phyloP scores from a whole-genome alignment of 179 eudicot species.

The Corrigiola litoralis region DNA sequence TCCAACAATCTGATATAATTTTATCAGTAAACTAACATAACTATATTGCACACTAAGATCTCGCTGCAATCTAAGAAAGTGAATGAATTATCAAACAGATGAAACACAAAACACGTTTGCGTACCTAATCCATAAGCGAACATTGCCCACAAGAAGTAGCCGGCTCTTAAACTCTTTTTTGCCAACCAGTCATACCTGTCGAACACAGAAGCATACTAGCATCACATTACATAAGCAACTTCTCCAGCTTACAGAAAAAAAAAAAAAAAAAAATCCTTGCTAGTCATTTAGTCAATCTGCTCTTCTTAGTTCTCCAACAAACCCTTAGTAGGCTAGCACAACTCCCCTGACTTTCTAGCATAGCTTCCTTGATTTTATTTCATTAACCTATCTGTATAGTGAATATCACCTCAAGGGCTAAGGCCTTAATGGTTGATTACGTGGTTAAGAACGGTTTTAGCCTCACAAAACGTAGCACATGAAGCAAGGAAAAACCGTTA shows the following conservation, averaged over 20 bases:
- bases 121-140: conserved; percentile 75
- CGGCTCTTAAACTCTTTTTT: conserved; percentile 64
- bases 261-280: too few species aligned
- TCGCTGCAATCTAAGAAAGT: neutral
- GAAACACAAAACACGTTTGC: neutral
- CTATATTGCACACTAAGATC: too few species aligned
- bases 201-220: conserved; percentile 1
- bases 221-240: conserved; percentile 2
- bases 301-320: neutral
- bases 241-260: neutral
- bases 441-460: too few species aligned
- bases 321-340: neutral
- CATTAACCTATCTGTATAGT: neutral
- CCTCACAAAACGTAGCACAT: too few species aligned
- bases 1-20: too few species aligned
- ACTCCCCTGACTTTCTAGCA: neutral
- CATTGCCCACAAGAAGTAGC: conserved; percentile 84
- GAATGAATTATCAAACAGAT: neutral
- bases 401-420: neutral
- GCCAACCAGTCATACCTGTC: conserved; percentile 86
- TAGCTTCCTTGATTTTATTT: neutral
- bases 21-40: neutral
- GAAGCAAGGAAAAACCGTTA: too few species aligned
- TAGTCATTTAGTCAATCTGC: neutral
- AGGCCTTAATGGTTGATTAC: neutral